Base-by-base conservation (phyloP, 768 basidiomycete species). In the Gautieria morchelliformis region DNA sequence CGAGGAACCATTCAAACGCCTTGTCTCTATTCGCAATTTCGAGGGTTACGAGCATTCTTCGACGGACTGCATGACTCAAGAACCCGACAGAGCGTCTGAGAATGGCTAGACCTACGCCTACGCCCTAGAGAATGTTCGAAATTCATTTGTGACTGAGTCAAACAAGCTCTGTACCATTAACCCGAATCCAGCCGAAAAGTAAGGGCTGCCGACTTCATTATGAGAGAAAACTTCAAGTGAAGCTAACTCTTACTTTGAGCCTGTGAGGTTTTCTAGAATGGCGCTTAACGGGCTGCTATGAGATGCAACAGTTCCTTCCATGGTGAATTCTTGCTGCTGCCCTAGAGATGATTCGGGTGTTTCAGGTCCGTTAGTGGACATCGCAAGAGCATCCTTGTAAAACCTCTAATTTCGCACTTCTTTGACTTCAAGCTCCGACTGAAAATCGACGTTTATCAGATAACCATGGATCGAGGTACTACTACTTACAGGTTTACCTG, bases 121-220 rank as follows among this genome's bases (percentile, higher is more conserved):
- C 75, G n/a, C 92, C 90, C 95, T 98, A 61, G 17, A 24, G 24
- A 2, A 49, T 30, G 22, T 19, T 39, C 46, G 56, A 48, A 64
- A 20, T 61, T 45, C 32, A 46, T 45, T 17, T 33, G 27, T 20
- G 14, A 19, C 15, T 3, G 15, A 44, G 19, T 5, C 10, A 8
- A 37, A 49, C 8, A 27, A 49, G 11, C 15, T 33, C 7, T n/a
- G 9, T 62, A 94, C 95, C 93, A 98, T 94, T 39, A 99, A 80
- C 37, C 95, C 96, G 65, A 97, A 97, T 27, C 96, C 95, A 49
- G 95, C 96, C 68, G 95, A 91, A 68, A 99, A 98, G 74, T 93
- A 94, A 39, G 93, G 95, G 68, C 96, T 99, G 64, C 39, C 17
- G 49, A 32, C 3, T 24, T 24, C 15, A 19, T n/a, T 30, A 22